phyloP scores from a whole-genome alignment of 257 asterid species.

The Lavandula angustifolia region DNA sequence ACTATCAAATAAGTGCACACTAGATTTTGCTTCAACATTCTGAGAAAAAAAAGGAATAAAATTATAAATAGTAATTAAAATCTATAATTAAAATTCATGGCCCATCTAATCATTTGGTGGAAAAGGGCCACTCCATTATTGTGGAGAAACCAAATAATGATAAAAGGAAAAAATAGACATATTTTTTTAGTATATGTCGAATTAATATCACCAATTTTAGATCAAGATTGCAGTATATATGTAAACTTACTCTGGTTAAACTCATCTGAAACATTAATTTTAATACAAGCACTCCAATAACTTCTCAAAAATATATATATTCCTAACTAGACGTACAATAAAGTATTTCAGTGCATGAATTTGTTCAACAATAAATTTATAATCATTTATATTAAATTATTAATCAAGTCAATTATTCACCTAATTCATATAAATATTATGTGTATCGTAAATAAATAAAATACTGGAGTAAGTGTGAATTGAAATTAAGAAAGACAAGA shows the following conservation, averaged over 20 bases:
- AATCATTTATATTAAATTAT: conserved; percentile 22
- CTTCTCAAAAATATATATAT: conserved; percentile 9
- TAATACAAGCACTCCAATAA: conserved; percentile 22
- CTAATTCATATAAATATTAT: conserved; percentile 18
- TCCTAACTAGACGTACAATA: conserved; percentile 29
- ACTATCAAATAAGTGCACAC: conserved; percentile 9
- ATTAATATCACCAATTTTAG: too few relatives aligned
- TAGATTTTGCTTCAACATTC: conserved; percentile 31
- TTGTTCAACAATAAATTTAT: conserved; percentile 32
- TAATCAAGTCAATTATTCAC: conserved; percentile 29
- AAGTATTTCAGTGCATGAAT: conserved; percentile 38
- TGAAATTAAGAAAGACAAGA: conserved; percentile 17
- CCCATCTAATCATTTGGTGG: conserved; percentile 42
- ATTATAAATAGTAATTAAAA: neutral
- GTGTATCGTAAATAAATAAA: conserved; percentile 19
- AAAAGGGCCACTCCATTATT: conserved; percentile 32
- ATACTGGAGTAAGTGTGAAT: conserved; percentile 26
- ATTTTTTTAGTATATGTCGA: neutral
- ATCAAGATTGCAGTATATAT: neutral
- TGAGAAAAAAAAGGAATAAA: conserved; percentile 10
- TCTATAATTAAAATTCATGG: conserved; percentile 31
- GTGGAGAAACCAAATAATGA: conserved; percentile 37
- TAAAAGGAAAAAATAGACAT: conserved; percentile 26
- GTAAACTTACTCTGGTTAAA: conserved; percentile 29
- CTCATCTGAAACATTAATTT: conserved; percentile 23